phyloP scores from a whole-genome alignment of 1,284 basidiomycete genomes.

The Xanthoconium separans region DNA sequence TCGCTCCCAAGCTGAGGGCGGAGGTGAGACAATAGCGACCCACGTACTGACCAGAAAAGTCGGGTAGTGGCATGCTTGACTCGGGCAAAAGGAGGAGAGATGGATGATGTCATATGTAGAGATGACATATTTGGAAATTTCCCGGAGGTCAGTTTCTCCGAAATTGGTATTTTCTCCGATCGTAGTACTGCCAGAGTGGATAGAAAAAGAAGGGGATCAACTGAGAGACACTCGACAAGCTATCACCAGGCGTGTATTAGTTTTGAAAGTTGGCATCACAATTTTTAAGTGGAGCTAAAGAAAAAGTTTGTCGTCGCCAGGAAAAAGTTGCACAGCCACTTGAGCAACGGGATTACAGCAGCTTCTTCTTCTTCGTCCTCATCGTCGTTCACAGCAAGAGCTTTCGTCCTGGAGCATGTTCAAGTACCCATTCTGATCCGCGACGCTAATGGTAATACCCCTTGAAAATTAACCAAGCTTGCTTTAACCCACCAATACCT shows the following conservation, averaged over 20 bases:
- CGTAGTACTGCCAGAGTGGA: no score
- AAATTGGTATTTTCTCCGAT: no score
- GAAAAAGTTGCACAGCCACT: constrained; percentile 16
- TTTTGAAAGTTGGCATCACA: no score
- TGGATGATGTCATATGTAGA: constrained; percentile 7
- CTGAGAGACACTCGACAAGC: no score
- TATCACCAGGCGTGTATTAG: no score
- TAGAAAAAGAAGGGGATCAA: no score
- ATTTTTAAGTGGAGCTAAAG: no score
- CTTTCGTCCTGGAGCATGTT: constrained; percentile 21
- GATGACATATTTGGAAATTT: background rate
- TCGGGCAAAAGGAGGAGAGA: background rate
- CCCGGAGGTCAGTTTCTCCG: background rate
- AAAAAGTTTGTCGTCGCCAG: no score
- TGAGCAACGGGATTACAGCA: background rate
- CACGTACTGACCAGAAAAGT: constrained; percentile 47
- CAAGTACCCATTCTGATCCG: constrained; percentile 4
- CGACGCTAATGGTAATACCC: background rate
- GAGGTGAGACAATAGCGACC: constrained; percentile 63
- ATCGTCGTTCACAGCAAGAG: constrained; percentile 9
- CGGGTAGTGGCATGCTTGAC: constrained; percentile 31
- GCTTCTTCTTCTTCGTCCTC: background rate
- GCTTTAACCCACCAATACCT: background rate
- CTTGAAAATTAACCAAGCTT: background rate
- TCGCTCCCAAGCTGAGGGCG: constrained; percentile 74